Percentiles rank a stretch among this genome's conserved stretches.
Evolutionary conservation across 345 rosid species (phyloP).

Genomic region (Aethionema arabicum): DNA sequence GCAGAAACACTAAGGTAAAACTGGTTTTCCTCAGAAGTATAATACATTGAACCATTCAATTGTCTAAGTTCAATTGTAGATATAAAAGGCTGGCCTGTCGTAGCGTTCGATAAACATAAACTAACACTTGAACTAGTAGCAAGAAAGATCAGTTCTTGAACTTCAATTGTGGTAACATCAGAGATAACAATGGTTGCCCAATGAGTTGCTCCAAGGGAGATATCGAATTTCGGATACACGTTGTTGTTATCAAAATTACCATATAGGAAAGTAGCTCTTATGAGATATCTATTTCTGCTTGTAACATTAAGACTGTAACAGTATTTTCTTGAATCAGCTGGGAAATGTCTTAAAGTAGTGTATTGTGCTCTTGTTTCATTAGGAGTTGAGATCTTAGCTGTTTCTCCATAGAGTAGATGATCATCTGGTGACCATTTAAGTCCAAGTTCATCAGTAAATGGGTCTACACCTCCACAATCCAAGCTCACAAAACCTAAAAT

Average conservation of each 20-base stretch:
- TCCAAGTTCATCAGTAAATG: conserved; percentile 76
- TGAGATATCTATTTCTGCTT: conserved; percentile 74
- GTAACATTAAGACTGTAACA: conserved; percentile 74
- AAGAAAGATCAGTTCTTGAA: conserved; percentile 74
- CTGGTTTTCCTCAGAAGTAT: conserved; percentile 57
- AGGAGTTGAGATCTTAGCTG: conserved; percentile 51
- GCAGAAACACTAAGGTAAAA: conserved; percentile 81
- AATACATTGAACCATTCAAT: conserved; percentile 82
- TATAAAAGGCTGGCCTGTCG: conserved; percentile 95
- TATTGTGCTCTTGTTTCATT: conserved; percentile 80
- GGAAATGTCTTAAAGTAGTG: conserved; percentile 79
- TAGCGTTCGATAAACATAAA: conserved; percentile 94
- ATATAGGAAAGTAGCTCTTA: conserved; percentile 95
- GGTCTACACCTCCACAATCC: conserved; percentile 79
- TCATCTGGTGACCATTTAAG: conserved; percentile 78
- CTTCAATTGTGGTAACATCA: conserved; percentile 67
- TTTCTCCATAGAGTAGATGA: conserved; percentile 60
- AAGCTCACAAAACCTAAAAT: conserved; percentile 88
- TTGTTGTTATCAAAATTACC: conserved; percentile 85
- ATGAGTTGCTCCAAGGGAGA: conserved; percentile 84
- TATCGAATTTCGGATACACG: conserved; percentile 89
- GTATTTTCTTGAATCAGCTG: conserved; percentile 86
- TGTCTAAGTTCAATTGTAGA: conserved; percentile 98
- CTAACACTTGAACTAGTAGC: conserved; percentile 67
- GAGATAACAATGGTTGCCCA: conserved; percentile 93